Base-by-base conservation (phyloP, 352 stramenopile species). In the Pythium chondricola region DNA sequence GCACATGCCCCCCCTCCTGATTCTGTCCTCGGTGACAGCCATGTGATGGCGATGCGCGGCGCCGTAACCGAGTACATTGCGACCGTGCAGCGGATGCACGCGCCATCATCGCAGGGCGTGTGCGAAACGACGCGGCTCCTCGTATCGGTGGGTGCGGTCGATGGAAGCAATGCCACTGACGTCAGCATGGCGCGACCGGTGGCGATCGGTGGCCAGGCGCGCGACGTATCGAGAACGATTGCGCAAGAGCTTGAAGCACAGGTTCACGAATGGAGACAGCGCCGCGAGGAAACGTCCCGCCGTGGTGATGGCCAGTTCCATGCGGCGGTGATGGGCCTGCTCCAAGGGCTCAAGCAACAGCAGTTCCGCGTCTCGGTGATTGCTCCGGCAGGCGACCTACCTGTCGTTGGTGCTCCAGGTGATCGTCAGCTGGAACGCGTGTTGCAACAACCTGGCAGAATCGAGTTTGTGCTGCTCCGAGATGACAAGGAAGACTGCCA, bases 381-480 rank as follows among this genome's bases (percentile, higher is more conserved):
- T 9, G 16, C 63, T 2, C 38, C 39, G 3, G 54, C 54, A 4
- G 63, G 69, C 20, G 43, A 25, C 6, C 33, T 67, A 7, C 38
- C 38, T 5, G 37, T 54, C 39, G 30, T 17, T 4, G 17, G 11
- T 11, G 17, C 13, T 8, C 13, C 13, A 35, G 11, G 22, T 4
- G 30, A 30, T 16, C 8, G 16, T 35, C 9, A 26, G 20, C 16
- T 43, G 24, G 38, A 22, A 3, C 26, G 40, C 11, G 38, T 21
- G n/a, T 33, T 67, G 11, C 36, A 20, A n/a, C 33, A 48, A n/a
- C 32, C 58, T 13, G 36, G 29, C 6, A 33, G 36, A 6, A 42
- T 71, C n/a, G 35, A 81, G 52, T 68, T 77, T 22, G 37, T 77
- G 13, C 21, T 77, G 25, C 56, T 77, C n/a, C 54, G 69, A 2